Conservation (phyloP, 2,329 filamentous ascomycete species). For the Pezizomycotina sp. region DNA sequence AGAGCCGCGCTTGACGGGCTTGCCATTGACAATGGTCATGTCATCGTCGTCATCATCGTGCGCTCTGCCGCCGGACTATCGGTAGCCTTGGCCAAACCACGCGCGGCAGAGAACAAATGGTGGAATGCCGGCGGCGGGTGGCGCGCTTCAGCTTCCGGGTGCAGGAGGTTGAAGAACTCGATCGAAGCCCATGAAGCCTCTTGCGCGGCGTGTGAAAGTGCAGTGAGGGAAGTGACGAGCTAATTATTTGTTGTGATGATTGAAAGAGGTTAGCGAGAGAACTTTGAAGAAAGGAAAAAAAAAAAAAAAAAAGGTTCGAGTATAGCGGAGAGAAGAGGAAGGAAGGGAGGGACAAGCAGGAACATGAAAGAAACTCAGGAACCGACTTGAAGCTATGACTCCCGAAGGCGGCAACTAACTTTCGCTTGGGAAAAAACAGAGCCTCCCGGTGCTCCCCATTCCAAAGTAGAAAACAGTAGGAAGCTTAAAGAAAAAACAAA, state of each 20-base stretch:
- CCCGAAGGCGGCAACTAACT: too few relatives aligned
- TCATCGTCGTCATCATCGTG: slow-evolving; percentile 9
- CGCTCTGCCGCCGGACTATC: slow-evolving; percentile 2
- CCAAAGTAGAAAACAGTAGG: too few relatives aligned
- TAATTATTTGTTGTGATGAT: background rate
- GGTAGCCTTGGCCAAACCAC: background rate
- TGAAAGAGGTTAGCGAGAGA: slow-evolving; percentile 1
- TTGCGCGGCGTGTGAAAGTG: background rate
- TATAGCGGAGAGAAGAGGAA: background rate
- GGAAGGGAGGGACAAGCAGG: background rate
- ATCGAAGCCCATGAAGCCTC: background rate
- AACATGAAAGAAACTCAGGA: too few relatives aligned
- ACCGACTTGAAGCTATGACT: too few relatives aligned
- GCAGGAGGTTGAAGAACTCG: background rate
- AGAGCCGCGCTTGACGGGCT: slow-evolving; percentile 17
- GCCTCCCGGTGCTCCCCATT: too few relatives aligned
- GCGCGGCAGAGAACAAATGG: slow-evolving; percentile 10
- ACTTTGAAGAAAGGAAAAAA: background rate
- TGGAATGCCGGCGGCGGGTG: background rate
- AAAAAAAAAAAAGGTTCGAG: background rate
- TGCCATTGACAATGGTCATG: slow-evolving; percentile 10
- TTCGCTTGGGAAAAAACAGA: too few relatives aligned
- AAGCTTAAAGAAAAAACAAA: too few relatives aligned
- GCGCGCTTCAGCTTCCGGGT: background rate
- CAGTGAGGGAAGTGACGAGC: background rate